phyloP scores from a whole-genome alignment of 148 eudicot genomes.

The Polygonum aviculare region DNA sequence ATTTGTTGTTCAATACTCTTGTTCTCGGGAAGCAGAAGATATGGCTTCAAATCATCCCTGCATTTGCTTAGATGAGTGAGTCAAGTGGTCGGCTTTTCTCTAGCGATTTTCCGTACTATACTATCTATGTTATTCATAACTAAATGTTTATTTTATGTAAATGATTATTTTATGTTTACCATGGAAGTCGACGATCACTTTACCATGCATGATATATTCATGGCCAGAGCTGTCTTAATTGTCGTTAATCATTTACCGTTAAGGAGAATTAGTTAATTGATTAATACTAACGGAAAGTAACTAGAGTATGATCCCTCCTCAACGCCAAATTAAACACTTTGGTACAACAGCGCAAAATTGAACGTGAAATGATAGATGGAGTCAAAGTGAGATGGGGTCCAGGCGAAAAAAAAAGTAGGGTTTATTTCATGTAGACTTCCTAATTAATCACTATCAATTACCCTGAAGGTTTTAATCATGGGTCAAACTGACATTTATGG shows the following conservation, averaged over 20 bases:
- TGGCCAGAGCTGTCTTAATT: not conserved
- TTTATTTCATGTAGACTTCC: not conserved
- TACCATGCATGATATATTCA: not conserved
- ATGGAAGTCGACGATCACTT: not conserved
- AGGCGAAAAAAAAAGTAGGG: too few relatives aligned
- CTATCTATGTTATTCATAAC: not conserved
- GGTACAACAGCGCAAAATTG: too few relatives aligned
- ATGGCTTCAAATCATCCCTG: not conserved
- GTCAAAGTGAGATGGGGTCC: too few relatives aligned
- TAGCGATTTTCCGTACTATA: not conserved
- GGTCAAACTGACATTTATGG: not conserved
- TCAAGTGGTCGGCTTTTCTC: constrained; percentile 6
- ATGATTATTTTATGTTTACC: too few relatives aligned
- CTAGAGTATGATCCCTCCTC: too few relatives aligned
- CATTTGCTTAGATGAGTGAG: constrained; percentile 8
- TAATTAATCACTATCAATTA: not conserved
- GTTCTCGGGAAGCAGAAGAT: not conserved
- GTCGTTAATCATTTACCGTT: not conserved
- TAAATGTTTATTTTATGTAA: not conserved
- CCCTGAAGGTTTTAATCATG: not conserved
- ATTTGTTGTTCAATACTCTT: not conserved
- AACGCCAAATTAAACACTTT: too few relatives aligned
- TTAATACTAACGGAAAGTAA: not conserved
- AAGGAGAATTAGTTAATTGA: not conserved
- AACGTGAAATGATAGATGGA: too few relatives aligned